Base-by-base conservation (phyloP, 2,329 filamentous ascomycete genomes). In the Chaetomiaceae sp. region DNA sequence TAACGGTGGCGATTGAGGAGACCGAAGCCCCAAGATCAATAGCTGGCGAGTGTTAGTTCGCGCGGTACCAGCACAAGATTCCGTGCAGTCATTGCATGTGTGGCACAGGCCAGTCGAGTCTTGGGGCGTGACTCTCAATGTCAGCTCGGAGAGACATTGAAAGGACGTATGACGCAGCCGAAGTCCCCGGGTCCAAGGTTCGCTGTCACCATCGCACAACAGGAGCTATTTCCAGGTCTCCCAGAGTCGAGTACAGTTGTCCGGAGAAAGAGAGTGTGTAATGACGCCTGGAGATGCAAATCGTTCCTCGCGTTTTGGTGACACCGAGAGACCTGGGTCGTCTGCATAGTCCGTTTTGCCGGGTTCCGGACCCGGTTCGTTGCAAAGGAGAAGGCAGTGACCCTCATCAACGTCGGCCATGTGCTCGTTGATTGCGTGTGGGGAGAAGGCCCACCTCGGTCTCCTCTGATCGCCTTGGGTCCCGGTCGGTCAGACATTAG, bases 201-300 rank as follows among this genome's bases (percentile, higher is more conserved):
- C 37, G 44, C 27, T 22, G 27, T 33, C 37, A 51, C 29, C 51
- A 51, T 61, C 38, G 47, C 59, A 62, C 60, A 45, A 25, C 59
- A 59, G 59, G 44, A 56, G 37, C 59, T 59, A 60, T 60, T 61
- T 60, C 46, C 29, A 55, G 48, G 6, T 34, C 40, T 38, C 45
- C 47, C 45, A 25, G 22, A 36, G n/a, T n/a, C n/a, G n/a, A n/a
- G n/a, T n/a, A n/a, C 27, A 34, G 17, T 38, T 29, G 14, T 57
- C 14, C 44, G 56, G 33, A 47, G 53, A 20, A 44, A 57, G 55
- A n/a, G n/a, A n/a, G n/a, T n/a, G n/a, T n/a, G n/a, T n/a, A 59
- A 59, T 58, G 59, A 56, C 53, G 38, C 12, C 27, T 42, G 47
- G 56, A 47, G 40, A 54, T 51, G 56, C 49, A 51, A 36, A 42